Evolutionary conservation across 2,329 filamentous ascomycete genomes (phyloP).

Genomic region (Pyrenochaeta sp.): DNA sequence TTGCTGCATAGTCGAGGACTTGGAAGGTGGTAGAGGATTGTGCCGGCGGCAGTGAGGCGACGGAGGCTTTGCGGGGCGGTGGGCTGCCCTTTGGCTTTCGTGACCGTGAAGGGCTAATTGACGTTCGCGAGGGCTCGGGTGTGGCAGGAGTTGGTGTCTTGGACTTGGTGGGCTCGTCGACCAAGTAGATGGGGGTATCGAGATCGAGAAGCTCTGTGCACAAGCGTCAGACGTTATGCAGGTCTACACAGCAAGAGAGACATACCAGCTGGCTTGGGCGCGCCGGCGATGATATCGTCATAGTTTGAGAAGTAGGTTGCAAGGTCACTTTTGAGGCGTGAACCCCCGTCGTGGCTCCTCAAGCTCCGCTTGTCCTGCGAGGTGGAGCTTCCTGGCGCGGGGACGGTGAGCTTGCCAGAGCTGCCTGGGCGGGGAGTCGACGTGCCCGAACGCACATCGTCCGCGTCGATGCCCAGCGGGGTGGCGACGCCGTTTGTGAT

Average conservation of each 20-base stretch:
- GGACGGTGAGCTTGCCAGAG: constrained; percentile 34
- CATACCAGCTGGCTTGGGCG: constrained; percentile 78
- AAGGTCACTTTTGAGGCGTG: constrained; percentile 88
- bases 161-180: constrained; percentile 63
- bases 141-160: constrained; percentile 29
- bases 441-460: constrained; percentile 41
- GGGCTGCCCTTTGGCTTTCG: constrained; percentile 31
- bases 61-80: constrained; percentile 24
- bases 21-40: constrained; percentile 44
- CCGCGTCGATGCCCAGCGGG: constrained; percentile 42
- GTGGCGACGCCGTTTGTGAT: constrained; percentile 54
- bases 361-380: constrained; percentile 75
- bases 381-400: constrained; percentile 24
- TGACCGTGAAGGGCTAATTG: constrained; percentile 35
- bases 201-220: constrained; percentile 72
- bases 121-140: constrained; percentile 29
- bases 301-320: constrained; percentile 92
- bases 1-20: constrained; percentile 54
- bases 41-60: constrained; percentile 19
- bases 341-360: constrained; percentile 82
- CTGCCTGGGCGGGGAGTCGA: constrained; percentile 44
- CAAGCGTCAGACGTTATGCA: constrained; percentile 23
- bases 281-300: constrained; percentile 90
- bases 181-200: constrained; percentile 76
- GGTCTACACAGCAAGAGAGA: constrained; percentile 21